These are phyloP conservation scores for Oryza meyeriana DNA, from an alignment of 176 grass and related monocot genomes.

Conservation along the genomic window DNA sequence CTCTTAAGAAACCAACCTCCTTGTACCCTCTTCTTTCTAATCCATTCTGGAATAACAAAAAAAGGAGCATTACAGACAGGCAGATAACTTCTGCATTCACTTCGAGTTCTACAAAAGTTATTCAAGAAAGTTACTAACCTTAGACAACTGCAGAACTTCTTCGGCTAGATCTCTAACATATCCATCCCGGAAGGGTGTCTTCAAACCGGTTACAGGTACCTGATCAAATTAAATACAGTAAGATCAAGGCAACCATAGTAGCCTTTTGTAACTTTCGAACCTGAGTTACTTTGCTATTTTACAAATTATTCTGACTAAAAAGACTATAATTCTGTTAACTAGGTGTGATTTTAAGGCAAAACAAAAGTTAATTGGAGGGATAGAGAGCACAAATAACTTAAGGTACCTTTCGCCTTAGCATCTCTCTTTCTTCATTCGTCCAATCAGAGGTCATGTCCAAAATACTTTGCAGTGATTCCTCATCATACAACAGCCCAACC, in stretches of 20 bases:
- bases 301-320: background rate
- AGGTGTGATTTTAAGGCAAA: background rate
- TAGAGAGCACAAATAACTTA: background rate
- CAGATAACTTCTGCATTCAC: slow-evolving; percentile 6
- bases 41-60: slow-evolving; percentile 65
- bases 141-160: slow-evolving; percentile 82
- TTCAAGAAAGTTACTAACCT: slow-evolving; percentile 43
- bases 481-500: slow-evolving; percentile 91
- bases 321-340: background rate
- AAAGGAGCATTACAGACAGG: slow-evolving; percentile 20
- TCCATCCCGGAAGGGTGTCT: slow-evolving; percentile 90
- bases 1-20: slow-evolving; percentile 88
- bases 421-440: slow-evolving; percentile 91
- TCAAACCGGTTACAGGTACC: slow-evolving; percentile 86
- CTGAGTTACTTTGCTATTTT: background rate
- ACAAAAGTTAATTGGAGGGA: background rate
- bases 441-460: slow-evolving; percentile 88
- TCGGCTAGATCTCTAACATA: slow-evolving; percentile 82
- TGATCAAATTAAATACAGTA: slow-evolving; percentile 19
- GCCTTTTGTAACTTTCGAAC: background rate
- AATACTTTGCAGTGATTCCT: slow-evolving; percentile 82
- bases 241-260: background rate
- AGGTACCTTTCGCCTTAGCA: slow-evolving; percentile 76
- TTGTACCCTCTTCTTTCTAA: slow-evolving; percentile 98
- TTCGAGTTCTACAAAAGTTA: background rate